Conservation (phyloP, 83 land plant genomes). For the Picea engelmannii region DNA sequence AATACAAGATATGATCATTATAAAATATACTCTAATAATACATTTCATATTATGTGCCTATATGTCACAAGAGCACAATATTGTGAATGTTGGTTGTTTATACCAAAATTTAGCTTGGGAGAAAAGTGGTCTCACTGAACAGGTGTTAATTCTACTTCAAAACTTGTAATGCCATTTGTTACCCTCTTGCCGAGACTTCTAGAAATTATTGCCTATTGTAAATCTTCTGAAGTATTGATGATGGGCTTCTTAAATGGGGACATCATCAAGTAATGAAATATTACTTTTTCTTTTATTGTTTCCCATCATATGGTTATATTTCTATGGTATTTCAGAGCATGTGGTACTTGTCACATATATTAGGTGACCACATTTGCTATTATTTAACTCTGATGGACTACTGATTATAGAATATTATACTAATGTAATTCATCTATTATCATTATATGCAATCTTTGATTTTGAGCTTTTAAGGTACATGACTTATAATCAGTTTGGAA, state of each 20-base stretch:
- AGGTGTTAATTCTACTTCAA: neutral
- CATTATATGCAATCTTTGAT: neutral
- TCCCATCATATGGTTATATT: neutral
- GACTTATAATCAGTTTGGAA: neutral
- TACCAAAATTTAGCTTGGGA: neutral
- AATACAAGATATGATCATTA: no score
- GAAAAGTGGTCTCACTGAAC: neutral
- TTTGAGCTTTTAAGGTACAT: neutral
- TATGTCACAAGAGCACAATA: neutral
- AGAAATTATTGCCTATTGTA: neutral
- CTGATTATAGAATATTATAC: neutral
- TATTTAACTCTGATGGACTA: neutral
- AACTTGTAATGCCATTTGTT: neutral
- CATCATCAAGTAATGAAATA: neutral
- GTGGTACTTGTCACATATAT: neutral
- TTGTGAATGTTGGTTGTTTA: neutral
- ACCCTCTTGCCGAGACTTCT: neutral
- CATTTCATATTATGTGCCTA: neutral
- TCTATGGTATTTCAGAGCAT: neutral
- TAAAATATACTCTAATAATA: neutral
- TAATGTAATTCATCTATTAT: neutral
- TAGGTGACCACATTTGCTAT: neutral
- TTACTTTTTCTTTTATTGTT: neutral
- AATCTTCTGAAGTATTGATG: conserved; percentile 1
- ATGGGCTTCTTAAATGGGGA: neutral